phyloP scores from a whole-genome alignment of 306 rosid genomes.

The Quercus mongolica region DNA sequence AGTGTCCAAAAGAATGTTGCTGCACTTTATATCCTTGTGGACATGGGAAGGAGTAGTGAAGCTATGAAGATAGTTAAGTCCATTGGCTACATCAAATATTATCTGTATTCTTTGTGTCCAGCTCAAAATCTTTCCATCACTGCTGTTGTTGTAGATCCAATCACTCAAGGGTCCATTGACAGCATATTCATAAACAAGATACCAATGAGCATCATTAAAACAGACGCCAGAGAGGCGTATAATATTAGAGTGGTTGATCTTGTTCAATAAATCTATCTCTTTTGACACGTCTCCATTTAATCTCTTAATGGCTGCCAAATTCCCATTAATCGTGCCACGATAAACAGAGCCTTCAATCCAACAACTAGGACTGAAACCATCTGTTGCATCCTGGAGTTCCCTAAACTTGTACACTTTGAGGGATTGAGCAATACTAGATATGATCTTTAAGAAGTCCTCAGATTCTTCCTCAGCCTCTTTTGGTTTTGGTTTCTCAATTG shows the following conservation, averaged over 20 bases:
- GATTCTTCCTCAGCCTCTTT: slow-evolving; percentile 30
- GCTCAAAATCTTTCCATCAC: slow-evolving; percentile 40
- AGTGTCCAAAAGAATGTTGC: slow-evolving; percentile 60
- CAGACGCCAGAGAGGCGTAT: slow-evolving; percentile 74
- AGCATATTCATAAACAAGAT: slow-evolving; percentile 76
- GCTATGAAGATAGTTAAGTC: slow-evolving; percentile 79
- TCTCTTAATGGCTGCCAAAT: slow-evolving; percentile 62
- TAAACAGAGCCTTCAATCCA: slow-evolving; percentile 61
- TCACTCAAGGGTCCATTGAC: slow-evolving; percentile 70
- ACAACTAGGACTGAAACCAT: slow-evolving; percentile 47
- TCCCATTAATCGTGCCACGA: slow-evolving; percentile 52
- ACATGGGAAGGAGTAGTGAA: slow-evolving; percentile 65
- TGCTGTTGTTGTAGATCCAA: slow-evolving; percentile 45
- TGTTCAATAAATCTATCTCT: slow-evolving; percentile 61
- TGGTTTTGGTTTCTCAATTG: slow-evolving; percentile 28
- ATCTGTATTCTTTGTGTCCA: slow-evolving; percentile 75
- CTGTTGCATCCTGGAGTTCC: slow-evolving; percentile 69
- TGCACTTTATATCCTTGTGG: slow-evolving; percentile 72
- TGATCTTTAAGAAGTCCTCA: slow-evolving; percentile 37
- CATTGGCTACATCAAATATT: slow-evolving; percentile 73
- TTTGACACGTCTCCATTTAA: slow-evolving; percentile 67
- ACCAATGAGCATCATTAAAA: slow-evolving; percentile 74
- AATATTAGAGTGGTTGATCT: slow-evolving; percentile 71
- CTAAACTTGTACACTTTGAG: slow-evolving; percentile 57
- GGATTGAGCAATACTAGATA: slow-evolving; percentile 57